Evolutionary conservation across 805 yeast species (phyloP).

Genomic region (Suhomyces xylopsoci): DNA sequence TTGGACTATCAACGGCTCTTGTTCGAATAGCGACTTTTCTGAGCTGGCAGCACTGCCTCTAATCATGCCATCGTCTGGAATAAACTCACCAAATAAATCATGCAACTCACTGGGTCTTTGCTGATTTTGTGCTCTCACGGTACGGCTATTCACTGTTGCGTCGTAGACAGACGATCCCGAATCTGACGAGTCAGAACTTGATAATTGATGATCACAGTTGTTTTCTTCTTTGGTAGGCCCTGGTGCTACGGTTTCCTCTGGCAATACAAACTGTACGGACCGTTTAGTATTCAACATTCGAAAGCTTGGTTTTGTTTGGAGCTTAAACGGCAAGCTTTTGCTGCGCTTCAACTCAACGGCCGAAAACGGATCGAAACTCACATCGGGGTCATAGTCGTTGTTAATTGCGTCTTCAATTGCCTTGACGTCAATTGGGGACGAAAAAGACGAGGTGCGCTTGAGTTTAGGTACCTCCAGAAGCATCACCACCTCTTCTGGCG

Average conservation of each 20-base stretch:
- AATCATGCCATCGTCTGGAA: background rate
- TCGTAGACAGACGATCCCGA: background rate
- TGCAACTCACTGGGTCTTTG: background rate
- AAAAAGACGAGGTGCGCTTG: conserved; percentile 3
- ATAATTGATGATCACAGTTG: background rate
- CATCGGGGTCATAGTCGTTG: conserved; percentile 4
- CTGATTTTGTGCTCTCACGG: background rate
- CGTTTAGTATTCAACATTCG: background rate
- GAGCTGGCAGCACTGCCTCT: background rate
- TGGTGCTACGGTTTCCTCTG: background rate
- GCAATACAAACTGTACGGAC: conserved; percentile 5
- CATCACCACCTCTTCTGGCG: background rate
- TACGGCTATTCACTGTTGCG: background rate
- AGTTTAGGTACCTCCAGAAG: conserved; percentile 3
- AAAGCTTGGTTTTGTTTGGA: background rate
- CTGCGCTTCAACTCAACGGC: conserved; percentile 8
- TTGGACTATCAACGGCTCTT: background rate
- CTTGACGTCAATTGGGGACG: background rate
- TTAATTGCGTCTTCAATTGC: conserved; percentile 3
- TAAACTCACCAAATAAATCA: background rate
- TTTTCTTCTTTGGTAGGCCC: background rate
- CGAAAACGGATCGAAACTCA: conserved; percentile 12
- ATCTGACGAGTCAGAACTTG: background rate
- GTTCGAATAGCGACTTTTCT: background rate
- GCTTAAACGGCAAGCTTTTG: conserved; percentile 7